These are phyloP conservation scores for Geranium incanum DNA, from an alignment of 441 rosid genomes.

Conservation along the genomic window DNA sequence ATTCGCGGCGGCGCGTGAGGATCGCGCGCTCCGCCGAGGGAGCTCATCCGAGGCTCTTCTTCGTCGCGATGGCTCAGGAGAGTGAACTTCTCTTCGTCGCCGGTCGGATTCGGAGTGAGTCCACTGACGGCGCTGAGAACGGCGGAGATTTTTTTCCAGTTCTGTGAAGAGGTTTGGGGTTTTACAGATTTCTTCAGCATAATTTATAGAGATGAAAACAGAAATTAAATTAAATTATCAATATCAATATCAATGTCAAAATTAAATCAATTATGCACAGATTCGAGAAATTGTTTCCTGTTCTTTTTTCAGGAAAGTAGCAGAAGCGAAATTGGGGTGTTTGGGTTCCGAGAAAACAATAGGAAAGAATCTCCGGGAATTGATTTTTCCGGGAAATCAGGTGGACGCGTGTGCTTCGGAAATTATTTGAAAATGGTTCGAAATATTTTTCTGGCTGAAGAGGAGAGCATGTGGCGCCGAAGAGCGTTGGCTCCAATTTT, in stretches of 20 bases:
- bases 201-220: too few species aligned
- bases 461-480: background rate
- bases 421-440: background rate
- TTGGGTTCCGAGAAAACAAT: background rate
- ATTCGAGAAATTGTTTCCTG: too few species aligned
- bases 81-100: slow-evolving; percentile 17
- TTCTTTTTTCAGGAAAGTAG: too few species aligned
- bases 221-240: too few species aligned
- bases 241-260: too few species aligned
- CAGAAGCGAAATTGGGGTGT: background rate
- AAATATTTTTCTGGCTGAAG: background rate
- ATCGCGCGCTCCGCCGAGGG: background rate
- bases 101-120: background rate
- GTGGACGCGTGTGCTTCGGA: background rate
- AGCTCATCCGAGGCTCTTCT: slow-evolving; percentile 15
- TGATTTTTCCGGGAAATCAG: background rate
- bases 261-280: too few species aligned
- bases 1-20: slow-evolving; percentile 15
- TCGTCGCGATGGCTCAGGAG: slow-evolving; percentile 14
- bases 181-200: background rate
- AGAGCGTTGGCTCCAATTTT: background rate
- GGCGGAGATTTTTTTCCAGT: background rate
- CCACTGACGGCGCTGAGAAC: background rate
- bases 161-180: background rate
- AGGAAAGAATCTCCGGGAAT: background rate